phyloP scores from a whole-genome alignment of 768 basidiomycete genomes.

The Suillus fuscotomentosus region DNA sequence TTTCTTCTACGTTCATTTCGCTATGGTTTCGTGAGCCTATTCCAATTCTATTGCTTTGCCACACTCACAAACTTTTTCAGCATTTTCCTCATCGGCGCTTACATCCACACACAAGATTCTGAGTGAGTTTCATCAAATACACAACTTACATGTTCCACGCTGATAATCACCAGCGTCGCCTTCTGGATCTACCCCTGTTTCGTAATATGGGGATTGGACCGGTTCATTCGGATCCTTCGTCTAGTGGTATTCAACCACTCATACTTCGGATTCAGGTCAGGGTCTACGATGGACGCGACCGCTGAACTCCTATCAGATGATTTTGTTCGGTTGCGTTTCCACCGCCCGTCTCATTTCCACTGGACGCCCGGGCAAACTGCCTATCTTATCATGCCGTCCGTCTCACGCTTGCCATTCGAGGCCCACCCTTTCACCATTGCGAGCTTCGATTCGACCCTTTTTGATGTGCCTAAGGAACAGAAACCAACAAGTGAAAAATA shows the following conservation, averaged over 20 bases:
- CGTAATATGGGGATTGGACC: slow-evolving; percentile 53
- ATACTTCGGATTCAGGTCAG: slow-evolving; percentile 27
- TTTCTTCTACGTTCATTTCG: slow-evolving; percentile 47
- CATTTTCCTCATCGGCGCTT: slow-evolving; percentile 30
- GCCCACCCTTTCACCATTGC: slow-evolving; percentile 59
- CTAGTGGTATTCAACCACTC: slow-evolving; percentile 40
- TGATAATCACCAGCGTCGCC: slow-evolving; percentile 12
- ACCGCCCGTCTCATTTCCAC: slow-evolving; percentile 42
- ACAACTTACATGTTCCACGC: not conserved
- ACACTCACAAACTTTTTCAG: slow-evolving; percentile 12
- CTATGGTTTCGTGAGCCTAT: slow-evolving; percentile 34
- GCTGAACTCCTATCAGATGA: slow-evolving; percentile 41
- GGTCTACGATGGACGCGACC: slow-evolving; percentile 30
- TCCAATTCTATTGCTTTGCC: not conserved
- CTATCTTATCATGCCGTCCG: slow-evolving; percentile 47
- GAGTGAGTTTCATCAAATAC: slow-evolving; percentile 1
- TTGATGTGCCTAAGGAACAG: not conserved
- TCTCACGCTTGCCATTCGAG: slow-evolving; percentile 42
- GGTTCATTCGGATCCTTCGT: slow-evolving; percentile 42
- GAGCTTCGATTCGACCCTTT: slow-evolving; percentile 25
- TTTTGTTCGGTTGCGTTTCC: slow-evolving; percentile 43
- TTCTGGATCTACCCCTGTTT: slow-evolving; percentile 47
- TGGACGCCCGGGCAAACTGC: slow-evolving; percentile 52
- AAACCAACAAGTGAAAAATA: slow-evolving; percentile 8
- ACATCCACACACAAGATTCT: slow-evolving; percentile 25